Evolutionary conservation across 306 rosid species (phyloP), one percentile per base, ranked within the genome.

Genomic region (Malus sieversii): DNA sequence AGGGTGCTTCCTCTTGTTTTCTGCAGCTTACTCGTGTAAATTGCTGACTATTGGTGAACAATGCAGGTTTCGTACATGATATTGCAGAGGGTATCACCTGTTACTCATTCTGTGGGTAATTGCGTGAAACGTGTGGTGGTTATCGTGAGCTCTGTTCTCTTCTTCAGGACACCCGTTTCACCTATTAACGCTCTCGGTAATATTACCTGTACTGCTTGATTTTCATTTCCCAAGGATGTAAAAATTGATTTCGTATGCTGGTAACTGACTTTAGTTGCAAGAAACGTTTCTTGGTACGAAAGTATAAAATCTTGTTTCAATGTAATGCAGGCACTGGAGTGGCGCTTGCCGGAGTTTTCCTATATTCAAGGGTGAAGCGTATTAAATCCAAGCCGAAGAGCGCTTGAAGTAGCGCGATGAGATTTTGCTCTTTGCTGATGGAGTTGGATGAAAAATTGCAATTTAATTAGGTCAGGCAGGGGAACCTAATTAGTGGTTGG

Each of bases 101-200:
- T 96, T 71, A 90, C 97, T 16, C 99, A 90, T 83, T 96, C 99
- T 0, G 99, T 92, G 1, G 97, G 91, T 33, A 96, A 96, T 72
- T 92, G 98, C 78, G 87, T 92, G 84, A 96, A 96, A 88, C 85
- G 99, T 35, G 99, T 96, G 71, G 97, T 89, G 81, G 99, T 96
- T 71, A 90, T 96, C 2, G 92, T 89, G 73, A 96, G 99, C 96
- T 83, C 99, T 69, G 96, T 96, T 78, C 75, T 96, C 82, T 90
- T 96, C 88, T 96, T 96, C 89, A 86, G 79, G 81, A 88, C 99
- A 72, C 91, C 98, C 0, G 99, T 96, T 66, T 82, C 97, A 29
- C 86, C 87, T 6, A 85, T 96, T 74, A 96, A 96, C 75, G 75
- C 92, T 62, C 65, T 96, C 29, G 99, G 99, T 92, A 96, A 85